Conservation (phyloP, 2,329 filamentous ascomycete genomes). For the Apiospora saccharicola region DNA sequence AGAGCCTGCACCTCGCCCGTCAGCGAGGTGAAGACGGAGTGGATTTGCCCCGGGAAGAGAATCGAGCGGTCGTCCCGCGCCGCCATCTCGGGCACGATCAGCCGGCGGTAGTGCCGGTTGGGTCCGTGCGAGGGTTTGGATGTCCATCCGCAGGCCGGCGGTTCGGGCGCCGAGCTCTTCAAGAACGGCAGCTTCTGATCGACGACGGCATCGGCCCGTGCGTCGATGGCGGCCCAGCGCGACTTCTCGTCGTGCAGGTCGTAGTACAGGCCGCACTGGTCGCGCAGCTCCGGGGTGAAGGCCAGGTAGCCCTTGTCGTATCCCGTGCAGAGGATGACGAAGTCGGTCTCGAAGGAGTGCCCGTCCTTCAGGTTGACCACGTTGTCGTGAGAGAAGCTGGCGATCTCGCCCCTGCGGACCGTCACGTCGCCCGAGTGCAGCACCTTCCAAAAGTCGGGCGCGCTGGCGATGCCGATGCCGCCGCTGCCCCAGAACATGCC, state of each 20-base stretch:
- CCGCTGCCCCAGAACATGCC: slow-evolving; percentile 34
- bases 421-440: slow-evolving; percentile 34
- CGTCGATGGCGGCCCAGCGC: no score
- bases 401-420: slow-evolving; percentile 30
- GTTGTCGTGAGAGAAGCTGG: slow-evolving; percentile 30
- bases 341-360: slow-evolving; percentile 32
- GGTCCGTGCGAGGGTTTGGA: background rate
- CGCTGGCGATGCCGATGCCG: slow-evolving; percentile 34
- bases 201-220: no score
- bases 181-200: background rate
- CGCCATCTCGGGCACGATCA: slow-evolving; percentile 36
- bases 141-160: background rate
- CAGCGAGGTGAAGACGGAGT: slow-evolving; percentile 38
- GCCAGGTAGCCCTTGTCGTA: slow-evolving; percentile 38
- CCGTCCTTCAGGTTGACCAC: slow-evolving; percentile 34
- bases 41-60: slow-evolving; percentile 35
- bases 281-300: slow-evolving; percentile 34
- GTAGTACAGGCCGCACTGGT: slow-evolving; percentile 23
- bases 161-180: background rate
- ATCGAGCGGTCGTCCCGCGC: slow-evolving; percentile 33
- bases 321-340: slow-evolving; percentile 40
- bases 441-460: slow-evolving; percentile 37
- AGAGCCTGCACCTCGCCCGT: slow-evolving; percentile 42
- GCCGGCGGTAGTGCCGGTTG: slow-evolving; percentile 25
- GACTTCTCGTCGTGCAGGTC: background rate